Evolutionary conservation across 352 stramenopile species (phyloP), one percentile per base, ranked within the genome.

Genomic region (Ophiocytium majus): DNA sequence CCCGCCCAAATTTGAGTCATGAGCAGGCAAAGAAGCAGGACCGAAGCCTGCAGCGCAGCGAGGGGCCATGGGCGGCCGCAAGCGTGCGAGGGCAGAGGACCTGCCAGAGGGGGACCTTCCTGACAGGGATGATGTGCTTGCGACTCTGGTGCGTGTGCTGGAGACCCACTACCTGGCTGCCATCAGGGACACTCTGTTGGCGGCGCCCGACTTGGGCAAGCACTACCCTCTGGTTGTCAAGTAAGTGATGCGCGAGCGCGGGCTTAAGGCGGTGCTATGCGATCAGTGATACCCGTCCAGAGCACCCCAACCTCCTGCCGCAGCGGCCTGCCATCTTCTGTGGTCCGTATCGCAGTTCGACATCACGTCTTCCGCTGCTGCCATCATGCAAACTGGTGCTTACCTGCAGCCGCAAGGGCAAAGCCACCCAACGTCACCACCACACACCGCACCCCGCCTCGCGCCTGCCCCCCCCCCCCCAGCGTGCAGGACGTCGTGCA

Each of bases 401-500:
- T 32, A 81, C 32, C n/a, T n/a, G 31, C 64, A 36, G 34, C 64
- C 14, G 28, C 5, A 78, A 17, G 0, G 28, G 80, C 66, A 78
- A 78, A 5, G 66, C 5, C 66, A 28, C 50, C 0, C 74, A 9
- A 79, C 17, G 10, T 10, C 64, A 82, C 10, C 5, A 9, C 50
- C 34, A 28, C 57, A 63, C 17, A 82, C 10, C 28, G 34, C 63
- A 76, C n/a, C n/a, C 43, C 1, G 32, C 31, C 75, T 79, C 23
- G 19, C 10, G 17, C 43, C n/a, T n/a, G n/a, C n/a, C 50, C 9
- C 32, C 5, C 0, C 23, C 1, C 28, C 33, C 76, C 50, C 76
- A 87, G 83, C 74, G 63, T 50, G 33, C 84, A 88, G 36, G 84
- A 88, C 79, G 28, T 88, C 28, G 85, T 88, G 50, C 84, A 88